Conservation (phyloP, 1,284 basidiomycete species). For the Cryptococcus sp. region DNA sequence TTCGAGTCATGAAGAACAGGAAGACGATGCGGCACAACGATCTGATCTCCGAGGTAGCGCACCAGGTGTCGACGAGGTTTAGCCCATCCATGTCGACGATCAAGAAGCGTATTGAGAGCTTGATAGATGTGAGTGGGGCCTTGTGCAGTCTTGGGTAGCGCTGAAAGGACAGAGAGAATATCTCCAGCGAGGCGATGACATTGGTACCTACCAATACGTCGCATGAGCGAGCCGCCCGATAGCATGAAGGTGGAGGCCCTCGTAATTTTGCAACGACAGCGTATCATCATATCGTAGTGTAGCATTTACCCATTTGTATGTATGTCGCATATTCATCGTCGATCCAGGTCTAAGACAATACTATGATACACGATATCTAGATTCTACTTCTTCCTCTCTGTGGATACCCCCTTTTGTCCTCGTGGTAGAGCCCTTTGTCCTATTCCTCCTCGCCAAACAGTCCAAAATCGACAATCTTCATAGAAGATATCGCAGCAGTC, state of each 20-base stretch:
- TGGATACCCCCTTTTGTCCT: no score
- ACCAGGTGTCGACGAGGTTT: slow-evolving; percentile 79
- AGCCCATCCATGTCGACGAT: slow-evolving; percentile 76
- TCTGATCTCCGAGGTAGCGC: slow-evolving; percentile 83
- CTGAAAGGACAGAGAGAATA: slow-evolving; percentile 42
- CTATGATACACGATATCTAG: not conserved
- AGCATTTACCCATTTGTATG: not conserved
- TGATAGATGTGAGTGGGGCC: slow-evolving; percentile 72
- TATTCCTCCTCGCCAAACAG: slow-evolving; percentile 55
- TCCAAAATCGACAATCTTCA: slow-evolving; percentile 64
- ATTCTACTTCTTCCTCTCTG: no score
- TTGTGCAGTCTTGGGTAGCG: not conserved
- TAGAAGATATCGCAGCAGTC: slow-evolving; percentile 54
- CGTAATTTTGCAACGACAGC: no score
- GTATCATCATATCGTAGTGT: no score
- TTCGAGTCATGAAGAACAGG: slow-evolving; percentile 95
- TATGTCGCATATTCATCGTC: not conserved
- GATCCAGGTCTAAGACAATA: not conserved
- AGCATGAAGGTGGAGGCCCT: no score
- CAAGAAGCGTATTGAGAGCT: slow-evolving; percentile 88
- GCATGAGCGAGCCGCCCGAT: no score
- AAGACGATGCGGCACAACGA: slow-evolving; percentile 87
- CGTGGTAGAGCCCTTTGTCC: not conserved
- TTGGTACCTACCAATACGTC: slow-evolving; percentile 42
- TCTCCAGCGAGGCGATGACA: slow-evolving; percentile 40